A percentile compares a stretch with the other conserved stretches of the same genome.
phyloP scores from a whole-genome alignment of 2,329 filamentous ascomycete genomes.

The Sporothrix schenckii region DNA sequence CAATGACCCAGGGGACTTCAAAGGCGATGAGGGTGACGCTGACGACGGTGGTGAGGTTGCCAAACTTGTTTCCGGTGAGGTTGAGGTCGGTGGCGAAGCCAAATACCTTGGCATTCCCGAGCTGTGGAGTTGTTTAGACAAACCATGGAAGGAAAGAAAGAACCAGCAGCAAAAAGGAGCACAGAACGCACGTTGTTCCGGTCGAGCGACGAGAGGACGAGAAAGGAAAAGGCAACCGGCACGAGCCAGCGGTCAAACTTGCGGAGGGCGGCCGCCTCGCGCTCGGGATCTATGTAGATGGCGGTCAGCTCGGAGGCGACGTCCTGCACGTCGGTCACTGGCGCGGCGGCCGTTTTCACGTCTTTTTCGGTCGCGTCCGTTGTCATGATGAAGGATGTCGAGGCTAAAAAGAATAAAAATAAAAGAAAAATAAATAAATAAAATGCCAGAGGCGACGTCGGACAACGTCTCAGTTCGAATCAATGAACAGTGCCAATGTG shows the following conservation, averaged over 20 bases:
- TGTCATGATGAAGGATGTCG: not conserved
- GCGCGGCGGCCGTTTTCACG: not conserved
- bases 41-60: constrained; percentile 33
- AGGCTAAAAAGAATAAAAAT: not conserved
- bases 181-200: constrained; percentile 24
- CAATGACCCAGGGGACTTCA: constrained; percentile 33
- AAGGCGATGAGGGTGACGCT: constrained; percentile 31
- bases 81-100: constrained; percentile 29
- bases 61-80: constrained; percentile 29
- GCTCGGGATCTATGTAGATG: constrained; percentile 34
- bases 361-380: not conserved
- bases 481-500: too few species aligned
- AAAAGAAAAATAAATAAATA: too few species aligned
- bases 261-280: constrained; percentile 32
- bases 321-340: not conserved
- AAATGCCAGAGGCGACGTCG: too few species aligned
- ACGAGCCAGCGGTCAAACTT: constrained; percentile 35
- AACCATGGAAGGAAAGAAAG: too few species aligned
- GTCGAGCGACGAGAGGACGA: constrained; percentile 29
- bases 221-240: constrained; percentile 33
- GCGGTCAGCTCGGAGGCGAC: not conserved
- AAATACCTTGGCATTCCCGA: constrained; percentile 32
- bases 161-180: not conserved
- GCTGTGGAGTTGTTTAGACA: not conserved
- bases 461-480: too few species aligned